Evolutionary conservation across 2,329 filamentous ascomycete species (phyloP), one percentile per base, ranked within the genome.

Genomic region (Aaosphaeria pasadenensis): DNA sequence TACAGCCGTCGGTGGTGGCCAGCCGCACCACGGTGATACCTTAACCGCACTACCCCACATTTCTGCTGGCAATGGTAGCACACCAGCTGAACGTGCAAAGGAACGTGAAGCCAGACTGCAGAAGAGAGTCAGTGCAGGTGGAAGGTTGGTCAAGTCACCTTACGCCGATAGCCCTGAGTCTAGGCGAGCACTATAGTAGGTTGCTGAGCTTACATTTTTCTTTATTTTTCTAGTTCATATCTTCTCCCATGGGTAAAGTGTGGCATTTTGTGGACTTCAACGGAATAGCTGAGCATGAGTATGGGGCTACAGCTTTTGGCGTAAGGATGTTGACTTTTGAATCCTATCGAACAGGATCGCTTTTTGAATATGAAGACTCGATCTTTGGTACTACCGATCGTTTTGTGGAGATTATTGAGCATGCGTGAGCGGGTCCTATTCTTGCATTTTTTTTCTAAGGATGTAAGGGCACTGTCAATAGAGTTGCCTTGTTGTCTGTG

Each of bases 21-120:
- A 53, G 68, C 72, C 55, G 66, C 57, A 59, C 73, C 50, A 72
- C 70, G 60, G 66, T 59, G 88, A 90, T 63, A 81, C 78, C 6
- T 67, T 88, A 1, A 77, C 81, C 1, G 81, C 85, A 1, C 71
- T 90, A 35, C 83, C 88, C 11, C 73, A 71, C 31, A 77, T 80
- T 35, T 50, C 57, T 33, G 69, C 68, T 6, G 66, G 70, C 30
- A 71, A 70, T 45, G 69, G 69, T n/a, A 71, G 66, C 45, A 69
- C 65, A 5, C 69, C 60, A 62, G 66, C 57, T 56, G 67, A 66
- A 51, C 56, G 61, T 63, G 71, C 50, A 55, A 57, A 65, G 32
- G 66, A 71, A 49, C 52, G 70, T 13, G 67, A 72, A 24, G 58
- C 59, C 11, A 58, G 64, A 51, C 48, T 72, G 39, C 69, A 71